phyloP scores from a whole-genome alignment of 805 yeast species.

The Myxozyma lipomycoides region DNA sequence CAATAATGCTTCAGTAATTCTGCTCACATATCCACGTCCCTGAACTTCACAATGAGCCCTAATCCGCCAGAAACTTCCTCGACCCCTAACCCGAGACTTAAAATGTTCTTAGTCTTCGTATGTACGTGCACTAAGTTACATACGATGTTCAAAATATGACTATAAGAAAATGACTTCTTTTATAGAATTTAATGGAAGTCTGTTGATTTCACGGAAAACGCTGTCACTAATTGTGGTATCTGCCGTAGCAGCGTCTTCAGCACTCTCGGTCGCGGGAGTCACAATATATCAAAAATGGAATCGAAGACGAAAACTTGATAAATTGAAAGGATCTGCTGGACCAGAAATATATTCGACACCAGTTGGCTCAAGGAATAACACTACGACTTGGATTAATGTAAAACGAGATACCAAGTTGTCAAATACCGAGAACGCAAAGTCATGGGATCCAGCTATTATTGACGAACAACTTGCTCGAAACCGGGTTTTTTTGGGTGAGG shows the following conservation, averaged over 20 bases:
- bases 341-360: slow-evolving; percentile 4
- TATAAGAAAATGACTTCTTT: too few relatives aligned
- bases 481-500: slow-evolving; percentile 84
- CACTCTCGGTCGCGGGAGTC: slow-evolving; percentile 15
- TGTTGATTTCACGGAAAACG: background rate
- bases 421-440: slow-evolving; percentile 11
- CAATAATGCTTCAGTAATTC: too few relatives aligned
- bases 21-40: too few relatives aligned
- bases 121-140: too few relatives aligned
- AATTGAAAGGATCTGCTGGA: slow-evolving; percentile 9
- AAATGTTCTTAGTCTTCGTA: too few relatives aligned
- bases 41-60: too few relatives aligned
- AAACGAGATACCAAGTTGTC: slow-evolving; percentile 3
- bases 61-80: too few relatives aligned
- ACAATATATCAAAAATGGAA: slow-evolving; percentile 10
- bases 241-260: slow-evolving; percentile 17
- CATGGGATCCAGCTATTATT: slow-evolving; percentile 49
- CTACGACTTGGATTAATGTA: background rate
- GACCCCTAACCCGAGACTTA: too few relatives aligned
- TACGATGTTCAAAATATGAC: too few relatives aligned
- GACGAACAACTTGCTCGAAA: slow-evolving; percentile 92
- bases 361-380: slow-evolving; percentile 3
- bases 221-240: background rate
- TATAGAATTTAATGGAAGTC: too few relatives aligned
- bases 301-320: slow-evolving; percentile 7